phyloP scores from a whole-genome alignment of 768 basidiomycete species.

The Tricholoma sp. region DNA sequence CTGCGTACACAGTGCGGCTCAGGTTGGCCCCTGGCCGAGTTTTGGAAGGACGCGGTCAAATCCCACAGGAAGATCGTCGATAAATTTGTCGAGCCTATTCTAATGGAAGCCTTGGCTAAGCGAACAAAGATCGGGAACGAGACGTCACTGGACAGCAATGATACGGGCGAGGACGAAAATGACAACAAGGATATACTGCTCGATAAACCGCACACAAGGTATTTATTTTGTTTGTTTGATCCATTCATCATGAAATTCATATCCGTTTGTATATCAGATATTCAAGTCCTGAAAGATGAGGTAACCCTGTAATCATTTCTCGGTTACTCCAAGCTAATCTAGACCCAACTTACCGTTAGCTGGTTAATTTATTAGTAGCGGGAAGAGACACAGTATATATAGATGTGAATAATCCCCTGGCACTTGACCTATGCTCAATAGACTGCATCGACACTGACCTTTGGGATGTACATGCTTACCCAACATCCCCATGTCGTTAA shows the following conservation, averaged over 20 bases:
- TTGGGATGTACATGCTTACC: slow-evolving; percentile 49
- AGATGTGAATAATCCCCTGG: neutral
- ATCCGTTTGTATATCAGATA: slow-evolving; percentile 5
- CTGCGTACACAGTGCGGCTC: slow-evolving; percentile 32
- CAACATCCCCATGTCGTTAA: slow-evolving; percentile 43
- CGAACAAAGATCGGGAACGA: neutral
- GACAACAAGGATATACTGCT: slow-evolving; percentile 45
- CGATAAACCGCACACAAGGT: slow-evolving; percentile 52
- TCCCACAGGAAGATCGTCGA: slow-evolving; percentile 43
- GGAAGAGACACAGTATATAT: slow-evolving; percentile 37
- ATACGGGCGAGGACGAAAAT: slow-evolving; percentile 21
- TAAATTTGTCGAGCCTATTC: slow-evolving; percentile 48
- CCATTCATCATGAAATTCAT: neutral
- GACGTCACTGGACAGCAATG: neutral
- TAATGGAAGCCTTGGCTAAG: slow-evolving; percentile 40
- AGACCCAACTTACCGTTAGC: slow-evolving; percentile 5
- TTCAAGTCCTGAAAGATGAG: slow-evolving; percentile 19
- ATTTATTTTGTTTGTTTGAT: slow-evolving; percentile 12
- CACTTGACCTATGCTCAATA: slow-evolving; percentile 10
- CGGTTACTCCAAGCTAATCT: neutral
- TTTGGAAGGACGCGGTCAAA: slow-evolving; percentile 42
- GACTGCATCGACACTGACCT: slow-evolving; percentile 49
- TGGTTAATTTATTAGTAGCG: slow-evolving; percentile 38
- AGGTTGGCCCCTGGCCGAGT: slow-evolving; percentile 48
- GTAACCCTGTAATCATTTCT: neutral